Base-by-base conservation (phyloP, 352 stramenopile species). In the Phytophthora multivora region DNA sequence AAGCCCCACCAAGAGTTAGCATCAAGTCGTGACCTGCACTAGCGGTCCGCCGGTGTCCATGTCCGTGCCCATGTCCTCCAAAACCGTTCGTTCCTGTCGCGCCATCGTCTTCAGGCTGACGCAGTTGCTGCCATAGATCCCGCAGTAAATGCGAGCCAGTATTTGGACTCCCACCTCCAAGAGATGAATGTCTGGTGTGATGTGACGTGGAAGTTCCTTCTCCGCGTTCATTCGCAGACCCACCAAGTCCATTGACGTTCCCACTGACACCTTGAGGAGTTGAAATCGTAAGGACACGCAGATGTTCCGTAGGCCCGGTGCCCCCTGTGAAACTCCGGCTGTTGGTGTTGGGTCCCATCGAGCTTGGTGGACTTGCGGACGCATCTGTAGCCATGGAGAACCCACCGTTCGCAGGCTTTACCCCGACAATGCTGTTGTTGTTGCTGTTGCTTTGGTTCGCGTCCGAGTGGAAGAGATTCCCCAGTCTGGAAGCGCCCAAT, bases 81-180 rank as follows among this genome's bases (percentile, higher is more conserved):
- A 61, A 59, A 23, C 66, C 61, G 28, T 41, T 71, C 25, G 49
- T 73, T 1, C 53, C 59, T 36, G 59, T 63, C 1, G 63, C 30
- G 4, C 73, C 60, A 5, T 87, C 75, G 12, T 91, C 84, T 25
- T 93, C 80, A 12, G 71, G 66, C 42, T 86, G 86, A 47, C 84
- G 89, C 3, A 91, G 48, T 60, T 93, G 84, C 10, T 93, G 84
- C 84, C 84, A 93, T 26, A 93, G 51, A 47, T 93, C 84, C 12
- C 82, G 79, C 28, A 93, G 75, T n/a, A 93, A 69, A 48, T 93
- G 83, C 0, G 77, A 79, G 1, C 71, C 69, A 18, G 73, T 73
- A 51, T 67, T 79, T 7, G 75, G 66, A 36, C 69, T 82, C 2
- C 56, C 63, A 31, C 61, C 41, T 16, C 69, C 72, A 2, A 78